Percentiles rank a stretch among this genome's conserved stretches.
These are phyloP conservation scores for Monosporascus sp. DNA, from an alignment of 2,329 filamentous ascomycete species.

Conservation along the genomic window DNA sequence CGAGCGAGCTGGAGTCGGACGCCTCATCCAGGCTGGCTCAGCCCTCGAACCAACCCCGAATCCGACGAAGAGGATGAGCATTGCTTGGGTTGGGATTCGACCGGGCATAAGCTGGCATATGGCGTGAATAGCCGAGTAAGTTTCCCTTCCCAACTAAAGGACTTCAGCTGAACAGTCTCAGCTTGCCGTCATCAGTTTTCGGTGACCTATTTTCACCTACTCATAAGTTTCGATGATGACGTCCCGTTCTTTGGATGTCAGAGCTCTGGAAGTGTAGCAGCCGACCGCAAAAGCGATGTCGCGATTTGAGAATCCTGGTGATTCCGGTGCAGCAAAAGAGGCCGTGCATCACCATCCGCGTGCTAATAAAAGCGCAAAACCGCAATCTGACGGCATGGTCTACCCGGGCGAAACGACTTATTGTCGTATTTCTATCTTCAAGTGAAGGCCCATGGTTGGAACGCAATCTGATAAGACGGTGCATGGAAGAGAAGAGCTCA, in stretches of 20 bases:
- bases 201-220: neutral
- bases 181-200: conserved; percentile 46
- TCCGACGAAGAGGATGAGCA: conserved; percentile 56
- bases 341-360: neutral
- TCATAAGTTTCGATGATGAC: neutral
- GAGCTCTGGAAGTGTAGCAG: neutral
- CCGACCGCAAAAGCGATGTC: neutral
- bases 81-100: conserved; percentile 57
- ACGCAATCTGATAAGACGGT: neutral
- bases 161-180: conserved; percentile 17
- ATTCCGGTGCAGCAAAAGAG: neutral
- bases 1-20: conserved; percentile 55
- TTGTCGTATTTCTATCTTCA: too few species aligned
- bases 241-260: neutral
- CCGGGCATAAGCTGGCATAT: conserved; percentile 58
- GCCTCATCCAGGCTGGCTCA: conserved; percentile 53
- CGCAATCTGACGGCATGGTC: neutral
- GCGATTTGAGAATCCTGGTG: neutral
- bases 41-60: conserved; percentile 47
- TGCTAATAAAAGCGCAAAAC: neutral
- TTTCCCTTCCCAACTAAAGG: neutral
- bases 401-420: too few species aligned
- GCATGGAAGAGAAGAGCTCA: neutral
- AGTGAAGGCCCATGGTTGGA: too few species aligned
- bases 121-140: conserved; percentile 58